Base-by-base conservation (phyloP, 768 basidiomycete species). In the Lyophyllum atratum region DNA sequence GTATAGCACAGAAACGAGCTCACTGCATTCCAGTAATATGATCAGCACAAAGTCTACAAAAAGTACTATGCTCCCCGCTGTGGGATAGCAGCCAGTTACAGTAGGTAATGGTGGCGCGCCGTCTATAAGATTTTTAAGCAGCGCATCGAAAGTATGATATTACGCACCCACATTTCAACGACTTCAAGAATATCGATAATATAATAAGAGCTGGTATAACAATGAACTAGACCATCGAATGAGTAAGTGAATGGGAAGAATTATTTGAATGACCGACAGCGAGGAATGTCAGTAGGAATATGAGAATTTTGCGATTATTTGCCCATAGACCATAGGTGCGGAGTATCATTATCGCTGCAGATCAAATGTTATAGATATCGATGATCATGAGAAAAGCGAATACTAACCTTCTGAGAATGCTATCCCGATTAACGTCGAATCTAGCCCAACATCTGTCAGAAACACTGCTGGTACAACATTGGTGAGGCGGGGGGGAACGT, bases 321-420 rank as follows among this genome's bases (percentile, higher is more conserved):
- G 52, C 55, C 33, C 47, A 60, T 3, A 60, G 33, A 21, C 55
- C 59, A 24, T 56, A 56, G 6, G 59, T 60, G 5, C 59, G 49
- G 17, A 60, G 28, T 9, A 60, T 28, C 39, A 60, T 49, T n/a
- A 60, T 60, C 19, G 48, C 59, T 60, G 21, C 12, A 39, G 19
- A 22, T 43, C 1, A 34, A 22, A 4, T 25, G 17, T 29, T 17
- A 14, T 34, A 14, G 15, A 19, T 40, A 19, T 14, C 10, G n/a
- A 31, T 26, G 19, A 47, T 28, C 4, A 28, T 25, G 21, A 25
- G n/a, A 22, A 1, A 52, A 7, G 15, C 12, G n/a, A 25, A 11
- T 9, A 33, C 54, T 28, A 21, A 56, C 59, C 47, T 54, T 60
- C 59, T 4, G 59, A 50, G 25, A 52, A 37, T 4, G 45, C 55